Evolutionary conservation across 495 filamentous ascomycete species (phyloP).

Genomic region (Penicillium alfredii): DNA sequence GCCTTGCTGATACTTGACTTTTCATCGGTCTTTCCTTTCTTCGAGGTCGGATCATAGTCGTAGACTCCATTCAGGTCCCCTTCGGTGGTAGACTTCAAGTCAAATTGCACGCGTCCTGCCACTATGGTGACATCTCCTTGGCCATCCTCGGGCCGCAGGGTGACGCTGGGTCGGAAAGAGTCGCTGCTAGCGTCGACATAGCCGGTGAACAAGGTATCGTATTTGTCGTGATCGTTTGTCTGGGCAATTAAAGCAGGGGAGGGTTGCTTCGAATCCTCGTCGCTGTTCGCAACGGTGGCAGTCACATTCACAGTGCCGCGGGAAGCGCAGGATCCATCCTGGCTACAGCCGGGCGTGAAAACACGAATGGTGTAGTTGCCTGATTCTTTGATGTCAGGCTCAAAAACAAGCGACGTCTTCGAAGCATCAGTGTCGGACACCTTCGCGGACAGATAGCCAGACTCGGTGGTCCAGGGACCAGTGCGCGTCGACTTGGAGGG

Average conservation of each 20-base stretch:
- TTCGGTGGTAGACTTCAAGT: slow-evolving; percentile 48
- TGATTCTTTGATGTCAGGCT: slow-evolving; percentile 78
- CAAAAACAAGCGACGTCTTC: slow-evolving; percentile 60
- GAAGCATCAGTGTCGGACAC: slow-evolving; percentile 51
- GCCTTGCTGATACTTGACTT: slow-evolving; percentile 67
- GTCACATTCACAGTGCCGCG: slow-evolving; percentile 79
- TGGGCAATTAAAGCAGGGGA: slow-evolving; percentile 59
- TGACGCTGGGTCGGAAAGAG: slow-evolving; percentile 75
- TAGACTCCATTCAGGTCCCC: slow-evolving; percentile 84
- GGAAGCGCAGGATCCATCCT: slow-evolving; percentile 67
- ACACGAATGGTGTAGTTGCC: slow-evolving; percentile 85
- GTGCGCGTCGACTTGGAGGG: slow-evolving; percentile 59
- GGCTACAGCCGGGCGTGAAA: slow-evolving; percentile 83
- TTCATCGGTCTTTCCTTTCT: slow-evolving; percentile 49
- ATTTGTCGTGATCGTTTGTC: slow-evolving; percentile 91
- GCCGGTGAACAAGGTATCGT: slow-evolving; percentile 82
- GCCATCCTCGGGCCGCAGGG: slow-evolving; percentile 59
- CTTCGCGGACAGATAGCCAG: slow-evolving; percentile 68
- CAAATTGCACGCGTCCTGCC: slow-evolving; percentile 78
- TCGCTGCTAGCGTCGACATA: slow-evolving; percentile 68
- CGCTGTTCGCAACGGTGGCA: slow-evolving; percentile 53
- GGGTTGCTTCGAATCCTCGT: slow-evolving; percentile 34
- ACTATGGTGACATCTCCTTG: slow-evolving; percentile 73
- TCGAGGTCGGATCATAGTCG: slow-evolving; percentile 70
- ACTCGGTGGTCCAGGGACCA: slow-evolving; percentile 68